Evolutionary conservation across 495 filamentous ascomycete species (phyloP).

Genomic region (Aspergillus ostianus): DNA sequence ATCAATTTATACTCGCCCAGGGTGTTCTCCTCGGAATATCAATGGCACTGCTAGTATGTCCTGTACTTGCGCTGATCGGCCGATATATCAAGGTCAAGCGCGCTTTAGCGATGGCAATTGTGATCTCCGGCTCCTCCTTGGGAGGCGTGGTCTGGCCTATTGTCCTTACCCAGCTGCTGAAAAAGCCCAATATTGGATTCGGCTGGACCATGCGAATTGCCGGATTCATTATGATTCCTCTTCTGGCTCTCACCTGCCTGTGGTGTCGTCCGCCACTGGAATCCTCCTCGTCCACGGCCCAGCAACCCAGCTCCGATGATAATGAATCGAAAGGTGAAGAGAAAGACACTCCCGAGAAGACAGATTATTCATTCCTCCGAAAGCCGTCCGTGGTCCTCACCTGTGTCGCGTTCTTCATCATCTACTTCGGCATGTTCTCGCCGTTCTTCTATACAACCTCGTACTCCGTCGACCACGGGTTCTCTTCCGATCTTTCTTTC

Average conservation of each 20-base stretch:
- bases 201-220: conserved; percentile 50
- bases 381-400: conserved; percentile 42
- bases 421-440: conserved; percentile 48
- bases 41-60: conserved; percentile 50
- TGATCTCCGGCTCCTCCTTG: conserved; percentile 53
- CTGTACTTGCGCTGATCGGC: conserved; percentile 49
- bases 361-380: conserved; percentile 25
- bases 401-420: conserved; percentile 43
- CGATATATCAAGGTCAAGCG: conserved; percentile 56
- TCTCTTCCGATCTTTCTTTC: conserved; percentile 34
- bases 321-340: conserved; percentile 37
- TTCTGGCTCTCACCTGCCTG: conserved; percentile 54
- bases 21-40: conserved; percentile 53
- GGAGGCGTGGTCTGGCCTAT: conserved; percentile 53
- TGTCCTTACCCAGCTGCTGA: conserved; percentile 39
- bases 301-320: background rate
- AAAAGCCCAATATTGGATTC: conserved; percentile 39
- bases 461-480: conserved; percentile 33
- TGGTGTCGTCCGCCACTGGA: conserved; percentile 36
- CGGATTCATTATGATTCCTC: conserved; percentile 49
- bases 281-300: background rate
- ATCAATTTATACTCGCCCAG: conserved; percentile 63
- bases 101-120: conserved; percentile 53
- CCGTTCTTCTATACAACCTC: conserved; percentile 46
- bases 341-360: conserved; percentile 43